These are phyloP conservation scores for Ascochyta rabiei DNA, from an alignment of 2,329 filamentous ascomycete genomes.

Conservation along the genomic window DNA sequence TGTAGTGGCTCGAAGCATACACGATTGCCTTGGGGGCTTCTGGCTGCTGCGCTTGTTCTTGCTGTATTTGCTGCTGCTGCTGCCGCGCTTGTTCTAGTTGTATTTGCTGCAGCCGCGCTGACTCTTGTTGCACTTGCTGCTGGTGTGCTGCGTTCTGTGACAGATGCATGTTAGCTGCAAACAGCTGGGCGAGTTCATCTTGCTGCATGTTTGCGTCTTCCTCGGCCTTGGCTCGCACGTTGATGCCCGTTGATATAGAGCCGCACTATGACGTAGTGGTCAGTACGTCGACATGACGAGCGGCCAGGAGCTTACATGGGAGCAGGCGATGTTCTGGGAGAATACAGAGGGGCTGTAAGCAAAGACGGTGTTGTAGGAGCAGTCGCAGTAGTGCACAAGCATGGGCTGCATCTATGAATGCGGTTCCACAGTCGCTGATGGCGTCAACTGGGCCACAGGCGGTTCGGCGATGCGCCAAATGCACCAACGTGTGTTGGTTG, in stretches of 20 bases:
- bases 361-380: slow-evolving; percentile 49
- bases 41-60: slow-evolving; percentile 20
- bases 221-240: slow-evolving; percentile 44
- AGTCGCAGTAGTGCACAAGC: slow-evolving; percentile 48
- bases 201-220: slow-evolving; percentile 62
- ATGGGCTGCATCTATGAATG: slow-evolving; percentile 42
- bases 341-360: slow-evolving; percentile 52
- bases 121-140: slow-evolving; percentile 57
- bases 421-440: slow-evolving; percentile 6
- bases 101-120: slow-evolving; percentile 32
- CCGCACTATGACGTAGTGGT: slow-evolving; percentile 54
- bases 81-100: slow-evolving; percentile 29
- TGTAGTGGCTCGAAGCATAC: slow-evolving; percentile 85
- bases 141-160: slow-evolving; percentile 42
- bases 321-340: slow-evolving; percentile 53
- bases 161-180: slow-evolving; percentile 76
- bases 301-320: slow-evolving; percentile 51
- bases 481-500: slow-evolving; percentile 29
- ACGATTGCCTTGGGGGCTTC: slow-evolving; percentile 58
- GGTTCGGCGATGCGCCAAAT: background rate
- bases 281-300: slow-evolving; percentile 27
- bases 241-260: slow-evolving; percentile 50
- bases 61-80: slow-evolving; percentile 55
- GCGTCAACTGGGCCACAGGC: background rate
- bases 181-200: slow-evolving; percentile 82